Evolutionary conservation across 2,329 filamentous ascomycete genomes (phyloP), one percentile per base, ranked within the genome.

Genomic region (Calonectria pauciramosa): DNA sequence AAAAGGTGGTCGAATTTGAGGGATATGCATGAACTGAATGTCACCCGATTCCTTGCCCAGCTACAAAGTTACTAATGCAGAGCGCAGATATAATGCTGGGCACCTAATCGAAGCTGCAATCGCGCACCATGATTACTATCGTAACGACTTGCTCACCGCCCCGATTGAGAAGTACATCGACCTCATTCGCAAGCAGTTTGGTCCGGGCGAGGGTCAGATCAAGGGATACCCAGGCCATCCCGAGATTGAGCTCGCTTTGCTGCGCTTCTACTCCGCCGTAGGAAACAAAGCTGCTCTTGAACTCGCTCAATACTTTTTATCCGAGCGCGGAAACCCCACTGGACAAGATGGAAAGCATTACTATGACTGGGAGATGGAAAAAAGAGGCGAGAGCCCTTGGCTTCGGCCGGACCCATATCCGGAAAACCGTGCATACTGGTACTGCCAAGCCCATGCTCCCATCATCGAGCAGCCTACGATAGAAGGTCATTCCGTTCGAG

Each of bases 31-130:
- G 91, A 93, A 81, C 82, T 93, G 85, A 91, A 84, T 82, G 86
- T 52, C 47, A 36, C 23, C 28, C 11, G 18, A 10, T 11, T 20
- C 36, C 6, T 28, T 8, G 16, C 9, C 2, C 36, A 34, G 56
- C 14, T 56, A 11, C 20, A 51, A n/a, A 18, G 16, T 20, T 32
- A 23, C 41, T 68, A 41, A 41, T 26, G 20, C 10, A 56, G 47
- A 20, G 34, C 34, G 10, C 30, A 78, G 89, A 73, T 92, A 92
- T 79, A 92, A 92, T 75, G 88, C 88, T 13, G 91, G 91, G 0
- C 91, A 93, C 81, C 82, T 93, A 14, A 91, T 92, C 63, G 91
- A 93, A 82, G 91, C 88, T 0, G 90, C 90, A 2, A 82, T 93
- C 4, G 90, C 90, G 0, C 91, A 93, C 73, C 82, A 86, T n/a